Base-by-base conservation (phyloP, 345 rosid genomes). In the Gossypium stocksii region DNA sequence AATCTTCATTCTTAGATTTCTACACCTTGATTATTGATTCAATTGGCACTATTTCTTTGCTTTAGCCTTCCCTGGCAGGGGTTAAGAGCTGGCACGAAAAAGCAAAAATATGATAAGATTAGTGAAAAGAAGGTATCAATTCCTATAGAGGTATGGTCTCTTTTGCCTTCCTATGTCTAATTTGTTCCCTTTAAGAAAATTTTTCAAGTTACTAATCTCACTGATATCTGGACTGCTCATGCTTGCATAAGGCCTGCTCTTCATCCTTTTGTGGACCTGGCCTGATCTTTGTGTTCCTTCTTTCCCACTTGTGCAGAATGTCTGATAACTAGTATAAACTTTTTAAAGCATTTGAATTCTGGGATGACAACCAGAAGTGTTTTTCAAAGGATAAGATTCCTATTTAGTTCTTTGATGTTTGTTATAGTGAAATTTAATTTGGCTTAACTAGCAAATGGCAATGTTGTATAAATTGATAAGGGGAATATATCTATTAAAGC, bases 51-150 rank as follows among this genome's bases (percentile, higher is more conserved):
- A 10, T 49, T 79, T 79, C 44, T 56, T 71, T 77, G 78, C 74
- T 74, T 78, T 78, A 91, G 97, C 82, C 91, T 91, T 79, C 97
- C 97, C 2, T 91, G 97, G 94, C 97, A 91, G 69, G 97, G 97
- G 62, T 64, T 91, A 77, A 91, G 83, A 82, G 94, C 97, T 66
- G 97, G 94, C 68, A 91, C 97, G 13, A 91, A 91, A 85, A 91
- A 90, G 83, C 97, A 91, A 83, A 91, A 91, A 73, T 91, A 91
- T 75, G 97, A 91, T 71, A 87, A 86, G 79, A 91, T 91, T 73
- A 89, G 97, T 62, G 93, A 90, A 79, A 91, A 91, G 90, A 91
- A 91, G 86, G 93, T 88, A 49, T 87, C 94, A 77, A 91, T 94
- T 70, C 78, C 97, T 16, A 81, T 88, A 51, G 97, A 90, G 94